Base-by-base conservation (phyloP, 208 protist genomes). In the Leishmania aethiopica region DNA sequence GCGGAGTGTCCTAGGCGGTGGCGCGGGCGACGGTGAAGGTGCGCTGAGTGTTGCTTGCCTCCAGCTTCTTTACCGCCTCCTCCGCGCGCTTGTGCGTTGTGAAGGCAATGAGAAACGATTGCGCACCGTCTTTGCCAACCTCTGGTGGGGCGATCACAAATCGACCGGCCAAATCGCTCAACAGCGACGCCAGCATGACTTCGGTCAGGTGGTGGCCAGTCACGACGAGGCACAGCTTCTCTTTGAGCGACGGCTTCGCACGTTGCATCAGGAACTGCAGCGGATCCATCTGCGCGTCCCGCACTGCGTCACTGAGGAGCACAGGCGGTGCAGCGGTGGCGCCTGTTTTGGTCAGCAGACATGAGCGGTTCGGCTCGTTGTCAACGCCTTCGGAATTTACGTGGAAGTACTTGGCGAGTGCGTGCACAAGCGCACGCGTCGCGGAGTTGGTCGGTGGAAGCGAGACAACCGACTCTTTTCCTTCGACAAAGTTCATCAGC, bases 351-450 rank as follows among this genome's bases (percentile, higher is more conserved):
- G 84, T 91, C 55, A 96, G 83, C 1, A 94, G 57, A 40, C 86
- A 91, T 1, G 87, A 86, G 6, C 93, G 90, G 42, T 91, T 77
- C 64, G 90, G 87, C 59, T 89, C 92, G 32, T 35, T 32, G 84
- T 95, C 93, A 10, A 93, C 81, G 70, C 86, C 82, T 55, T 92
- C 87, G 25, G 88, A 91, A 10, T 64, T 69, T 28, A 97, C 80
- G 74, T 90, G 82, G 80, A 92, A 97, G 84, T 93, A 95, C 35
- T 74, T 77, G 45, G 88, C 86, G 28, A 95, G 83, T 10, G 85
- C 81, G 77, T 97, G 94, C 25, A 93, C 84, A 19, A 95, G 73
- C 8, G 83, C 88, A 40, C 94, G 89, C 57, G 91, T 88, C 45
- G 87, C 82, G 6, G 79, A 42, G 53, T 81, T 79, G 59, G 86